phyloP scores from a whole-genome alignment of 192 early-diverging fungal genomes.

The Piromyces finnis region DNA sequence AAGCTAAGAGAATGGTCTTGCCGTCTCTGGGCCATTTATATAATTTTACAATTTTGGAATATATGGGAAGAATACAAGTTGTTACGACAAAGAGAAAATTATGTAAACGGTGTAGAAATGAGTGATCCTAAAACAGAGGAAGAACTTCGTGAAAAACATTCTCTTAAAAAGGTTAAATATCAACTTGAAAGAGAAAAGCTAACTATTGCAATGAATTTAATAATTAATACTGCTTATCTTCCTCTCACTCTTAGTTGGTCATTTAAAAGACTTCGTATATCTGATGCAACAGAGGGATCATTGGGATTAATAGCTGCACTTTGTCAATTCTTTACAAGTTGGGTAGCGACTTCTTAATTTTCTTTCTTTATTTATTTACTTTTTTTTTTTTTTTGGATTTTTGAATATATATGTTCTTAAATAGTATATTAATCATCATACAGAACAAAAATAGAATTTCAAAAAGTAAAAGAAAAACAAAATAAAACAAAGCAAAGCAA shows the following conservation, averaged over 20 bases:
- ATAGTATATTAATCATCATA: not conserved
- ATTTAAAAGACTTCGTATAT: not conserved
- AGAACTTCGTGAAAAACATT: not conserved
- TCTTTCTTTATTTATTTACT: too few relatives aligned
- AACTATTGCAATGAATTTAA: not conserved
- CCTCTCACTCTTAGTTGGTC: not conserved
- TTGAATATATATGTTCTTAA: too few relatives aligned
- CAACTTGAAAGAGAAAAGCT: not conserved
- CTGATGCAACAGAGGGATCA: not conserved
- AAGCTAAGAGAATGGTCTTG: not conserved
- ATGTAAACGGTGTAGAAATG: not conserved
- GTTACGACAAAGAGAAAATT: not conserved
- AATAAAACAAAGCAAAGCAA: not conserved
- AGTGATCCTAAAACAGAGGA: not conserved
- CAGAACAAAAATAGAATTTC: not conserved
- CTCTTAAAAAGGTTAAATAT: not conserved
- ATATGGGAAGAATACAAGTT: not conserved
- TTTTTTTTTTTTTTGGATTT: too few relatives aligned
- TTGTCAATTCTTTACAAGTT: not conserved
- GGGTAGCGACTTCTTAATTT: not conserved
- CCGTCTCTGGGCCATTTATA: not conserved
- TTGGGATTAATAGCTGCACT: not conserved
- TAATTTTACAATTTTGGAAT: not conserved
- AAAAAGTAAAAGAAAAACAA: not conserved
- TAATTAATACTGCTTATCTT: not conserved